Percentiles rank a stretch among this genome's conserved stretches.
These are phyloP conservation scores for Pseudogymnoascus sp. DNA, from an alignment of 2,329 filamentous ascomycete genomes.

Conservation along the genomic window DNA sequence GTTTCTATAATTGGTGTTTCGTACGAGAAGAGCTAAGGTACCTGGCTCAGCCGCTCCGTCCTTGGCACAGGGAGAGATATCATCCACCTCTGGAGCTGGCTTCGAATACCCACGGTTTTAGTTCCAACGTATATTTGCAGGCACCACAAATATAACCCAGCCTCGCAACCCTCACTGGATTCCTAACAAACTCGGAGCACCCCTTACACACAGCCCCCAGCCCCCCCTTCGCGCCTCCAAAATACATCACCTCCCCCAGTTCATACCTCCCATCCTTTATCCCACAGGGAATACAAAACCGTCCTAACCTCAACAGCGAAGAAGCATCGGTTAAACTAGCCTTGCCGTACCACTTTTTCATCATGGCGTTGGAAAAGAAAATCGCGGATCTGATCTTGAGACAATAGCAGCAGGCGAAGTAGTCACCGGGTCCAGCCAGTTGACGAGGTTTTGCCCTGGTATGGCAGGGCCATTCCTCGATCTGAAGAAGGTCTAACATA, in stretches of 20 bases:
- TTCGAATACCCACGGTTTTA: too few species aligned
- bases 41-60: not conserved
- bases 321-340: fast-evolving
- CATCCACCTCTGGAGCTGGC: too few species aligned
- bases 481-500: not conserved
- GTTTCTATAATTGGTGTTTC: not conserved
- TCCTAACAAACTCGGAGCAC: too few species aligned
- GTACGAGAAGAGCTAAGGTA: not conserved
- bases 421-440: not conserved
- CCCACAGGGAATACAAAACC: not conserved
- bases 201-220: too few species aligned
- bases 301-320: not conserved
- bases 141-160: too few species aligned
- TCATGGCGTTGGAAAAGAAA: not conserved
- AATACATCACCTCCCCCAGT: not conserved
- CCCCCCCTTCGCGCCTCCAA: not conserved
- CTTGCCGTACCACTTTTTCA: not conserved
- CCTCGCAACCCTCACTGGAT: too few species aligned
- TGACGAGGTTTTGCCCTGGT: not conserved
- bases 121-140: too few species aligned
- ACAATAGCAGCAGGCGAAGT: not conserved
- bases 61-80: not conserved
- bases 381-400: not conserved
- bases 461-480: not conserved
- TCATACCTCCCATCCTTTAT: not conserved